These are phyloP conservation scores for Henckelia pumila DNA, from an alignment of 257 asterid species.

Conservation along the genomic window DNA sequence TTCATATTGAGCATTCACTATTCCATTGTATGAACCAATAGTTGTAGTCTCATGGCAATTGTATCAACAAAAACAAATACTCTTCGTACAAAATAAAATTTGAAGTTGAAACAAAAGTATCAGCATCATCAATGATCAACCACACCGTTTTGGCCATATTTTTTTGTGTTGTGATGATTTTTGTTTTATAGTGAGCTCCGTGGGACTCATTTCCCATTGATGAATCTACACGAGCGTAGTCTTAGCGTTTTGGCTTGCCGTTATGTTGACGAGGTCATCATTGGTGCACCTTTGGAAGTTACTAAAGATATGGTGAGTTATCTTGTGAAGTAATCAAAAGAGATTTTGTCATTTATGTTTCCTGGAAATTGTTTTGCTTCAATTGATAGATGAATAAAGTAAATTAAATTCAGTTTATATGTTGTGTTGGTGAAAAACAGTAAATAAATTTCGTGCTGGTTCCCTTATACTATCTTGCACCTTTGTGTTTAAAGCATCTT, in stretches of 20 bases:
- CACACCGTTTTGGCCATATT: conserved; percentile 7
- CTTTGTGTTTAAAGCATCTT: not conserved
- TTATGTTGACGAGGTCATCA: conserved; percentile 91
- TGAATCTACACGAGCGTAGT: conserved; percentile 91
- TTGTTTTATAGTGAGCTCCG: conserved; percentile 62
- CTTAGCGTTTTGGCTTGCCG: conserved; percentile 93
- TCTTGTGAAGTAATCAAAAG: not conserved
- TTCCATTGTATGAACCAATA: not conserved
- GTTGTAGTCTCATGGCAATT: not conserved
- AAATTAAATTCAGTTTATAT: too few species aligned
- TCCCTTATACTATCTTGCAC: too few species aligned
- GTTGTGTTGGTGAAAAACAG: not conserved
- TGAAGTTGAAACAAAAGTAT: conserved; percentile 9
- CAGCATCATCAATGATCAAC: conserved; percentile 19
- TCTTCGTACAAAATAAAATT: conserved; percentile 2
- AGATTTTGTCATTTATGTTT: not conserved
- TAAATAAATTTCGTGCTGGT: not conserved
- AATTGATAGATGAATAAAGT: not conserved
- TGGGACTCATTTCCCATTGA: conserved; percentile 68
- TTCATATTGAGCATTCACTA: not conserved
- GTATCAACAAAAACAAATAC: not conserved
- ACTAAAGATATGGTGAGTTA: conserved; percentile 71
- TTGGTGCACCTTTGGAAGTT: conserved; percentile 92
- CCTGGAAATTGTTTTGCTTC: too few species aligned
- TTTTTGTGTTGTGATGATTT: conserved; percentile 2